A percentile compares a stretch with the other conserved stretches of the same genome.
These are phyloP conservation scores for Blumeriella jaapii DNA, from an alignment of 2,329 filamentous ascomycete species.

Conservation along the genomic window DNA sequence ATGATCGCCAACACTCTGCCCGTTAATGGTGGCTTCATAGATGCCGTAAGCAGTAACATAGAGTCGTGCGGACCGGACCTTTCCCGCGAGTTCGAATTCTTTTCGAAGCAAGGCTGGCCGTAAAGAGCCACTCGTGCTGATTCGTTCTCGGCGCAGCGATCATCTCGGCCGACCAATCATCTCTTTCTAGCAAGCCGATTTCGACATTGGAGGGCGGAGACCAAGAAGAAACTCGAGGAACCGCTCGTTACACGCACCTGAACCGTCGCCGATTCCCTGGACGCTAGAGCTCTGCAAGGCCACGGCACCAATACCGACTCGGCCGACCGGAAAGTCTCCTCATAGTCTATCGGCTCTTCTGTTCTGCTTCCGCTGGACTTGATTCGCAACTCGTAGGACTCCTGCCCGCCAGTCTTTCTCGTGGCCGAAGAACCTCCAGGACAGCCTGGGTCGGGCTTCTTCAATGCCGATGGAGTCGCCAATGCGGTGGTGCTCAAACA, in stretches of 20 bases:
- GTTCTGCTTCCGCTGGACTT: constrained; percentile 12
- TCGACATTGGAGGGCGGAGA: constrained; percentile 25
- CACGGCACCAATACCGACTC: constrained; percentile 34
- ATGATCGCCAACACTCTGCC: constrained; percentile 22
- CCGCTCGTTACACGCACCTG: constrained; percentile 19
- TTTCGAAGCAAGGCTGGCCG: constrained; percentile 27
- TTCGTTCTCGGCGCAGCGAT: constrained; percentile 19
- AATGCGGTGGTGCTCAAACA: constrained; percentile 17
- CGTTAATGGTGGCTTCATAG: constrained; percentile 29
- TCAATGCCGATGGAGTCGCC: constrained; percentile 32
- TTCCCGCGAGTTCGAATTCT: constrained; percentile 18
- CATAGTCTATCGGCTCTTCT: constrained; percentile 3
- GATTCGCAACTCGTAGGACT: constrained; percentile 34
- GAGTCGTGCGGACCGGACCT: constrained; percentile 20
- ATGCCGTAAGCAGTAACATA: constrained; percentile 28
- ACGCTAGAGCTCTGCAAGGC: constrained; percentile 29
- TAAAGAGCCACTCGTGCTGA: constrained; percentile 17
- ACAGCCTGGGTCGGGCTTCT: constrained; percentile 34
- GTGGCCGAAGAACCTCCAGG: constrained; percentile 34
- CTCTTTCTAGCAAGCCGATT: constrained; percentile 24
- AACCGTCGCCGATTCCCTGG: constrained; percentile 23
- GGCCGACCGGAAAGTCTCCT: constrained; percentile 4
- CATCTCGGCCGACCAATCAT: constrained; percentile 9
- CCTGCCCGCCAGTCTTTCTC: constrained; percentile 33
- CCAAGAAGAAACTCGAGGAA: constrained; percentile 24